Evolutionary conservation across 371 early-diverging fungal species (phyloP).

Genomic region (Neoconidiobolus thromboides): DNA sequence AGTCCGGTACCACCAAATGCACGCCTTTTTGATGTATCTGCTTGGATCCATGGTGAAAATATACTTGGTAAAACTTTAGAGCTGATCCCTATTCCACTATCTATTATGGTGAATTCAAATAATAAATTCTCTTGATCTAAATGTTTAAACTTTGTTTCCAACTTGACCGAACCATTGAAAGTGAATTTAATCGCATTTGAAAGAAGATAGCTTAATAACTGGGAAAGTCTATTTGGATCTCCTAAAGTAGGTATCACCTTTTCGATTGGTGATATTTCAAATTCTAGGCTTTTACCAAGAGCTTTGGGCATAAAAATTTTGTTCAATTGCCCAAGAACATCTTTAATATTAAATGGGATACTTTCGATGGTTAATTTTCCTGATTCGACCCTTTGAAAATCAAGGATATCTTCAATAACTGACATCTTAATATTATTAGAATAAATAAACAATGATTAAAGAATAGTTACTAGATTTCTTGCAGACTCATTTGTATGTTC

Average conservation of each 20-base stretch:
- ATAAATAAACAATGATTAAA: neutral
- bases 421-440: neutral
- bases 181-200: constrained; percentile 81
- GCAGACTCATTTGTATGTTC: neutral
- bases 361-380: constrained; percentile 49
- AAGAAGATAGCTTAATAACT: constrained; percentile 66
- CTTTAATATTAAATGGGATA: constrained; percentile 47
- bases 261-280: constrained; percentile 37
- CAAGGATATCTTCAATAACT: neutral
- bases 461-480: neutral
- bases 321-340: constrained; percentile 10
- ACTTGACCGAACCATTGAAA: constrained; percentile 32
- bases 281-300: constrained; percentile 38
- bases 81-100: constrained; percentile 73
- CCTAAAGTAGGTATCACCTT: constrained; percentile 45
- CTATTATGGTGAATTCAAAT: constrained; percentile 21
- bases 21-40: constrained; percentile 29
- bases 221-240: constrained; percentile 52
- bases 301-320: constrained; percentile 27
- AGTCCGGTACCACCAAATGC: constrained; percentile 25
- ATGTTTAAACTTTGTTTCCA: neutral
- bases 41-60: constrained; percentile 37
- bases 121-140: neutral
- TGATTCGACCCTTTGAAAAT: constrained; percentile 29
- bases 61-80: constrained; percentile 5